phyloP scores from a whole-genome alignment of 805 yeast genomes.

The Candida adriatica region DNA sequence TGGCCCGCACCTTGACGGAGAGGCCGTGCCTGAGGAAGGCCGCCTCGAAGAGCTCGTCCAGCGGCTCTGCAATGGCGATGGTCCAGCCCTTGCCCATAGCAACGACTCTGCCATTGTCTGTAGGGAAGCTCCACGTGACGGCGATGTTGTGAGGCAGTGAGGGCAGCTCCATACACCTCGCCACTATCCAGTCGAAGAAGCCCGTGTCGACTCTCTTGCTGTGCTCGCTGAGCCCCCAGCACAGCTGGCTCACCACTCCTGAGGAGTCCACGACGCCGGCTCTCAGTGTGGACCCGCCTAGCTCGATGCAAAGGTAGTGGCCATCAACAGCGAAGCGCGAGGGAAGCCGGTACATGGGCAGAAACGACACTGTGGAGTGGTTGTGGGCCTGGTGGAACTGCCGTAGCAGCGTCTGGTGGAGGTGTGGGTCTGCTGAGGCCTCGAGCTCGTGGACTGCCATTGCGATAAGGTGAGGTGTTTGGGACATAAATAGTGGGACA shows the following conservation, averaged over 20 bases:
- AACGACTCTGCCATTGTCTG: constrained; percentile 33
- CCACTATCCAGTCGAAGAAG: constrained; percentile 36
- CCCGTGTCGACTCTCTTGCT: constrained; percentile 32
- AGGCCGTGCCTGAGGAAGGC: constrained; percentile 21
- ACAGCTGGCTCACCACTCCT: constrained; percentile 1
- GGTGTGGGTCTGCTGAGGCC: too few species aligned
- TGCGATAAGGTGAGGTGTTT: too few species aligned
- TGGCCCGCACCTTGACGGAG: constrained; percentile 34
- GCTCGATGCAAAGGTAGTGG: constrained; percentile 33
- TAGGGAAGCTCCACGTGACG: constrained; percentile 53
- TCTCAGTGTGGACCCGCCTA: constrained; percentile 52
- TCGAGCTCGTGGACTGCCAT: too few species aligned
- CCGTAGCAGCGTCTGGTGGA: not conserved
- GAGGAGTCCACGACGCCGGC: constrained; percentile 22
- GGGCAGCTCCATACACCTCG: constrained; percentile 15
- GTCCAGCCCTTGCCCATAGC: constrained; percentile 59
- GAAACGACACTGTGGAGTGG: constrained; percentile 10
- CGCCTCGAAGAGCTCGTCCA: constrained; percentile 35
- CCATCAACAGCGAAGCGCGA: not conserved
- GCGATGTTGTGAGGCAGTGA: constrained; percentile 26
- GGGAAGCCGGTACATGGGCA: constrained; percentile 5
- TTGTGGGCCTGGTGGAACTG: constrained; percentile 1
- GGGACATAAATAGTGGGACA: too few species aligned
- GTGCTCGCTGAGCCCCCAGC: constrained; percentile 13
- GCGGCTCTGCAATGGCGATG: constrained; percentile 36